Percentiles rank a stretch among this genome's conserved stretches.
These are phyloP conservation scores for Ceratorhiza oryzae-sativae DNA, from an alignment of 1,284 basidiomycete genomes.

Conservation along the genomic window DNA sequence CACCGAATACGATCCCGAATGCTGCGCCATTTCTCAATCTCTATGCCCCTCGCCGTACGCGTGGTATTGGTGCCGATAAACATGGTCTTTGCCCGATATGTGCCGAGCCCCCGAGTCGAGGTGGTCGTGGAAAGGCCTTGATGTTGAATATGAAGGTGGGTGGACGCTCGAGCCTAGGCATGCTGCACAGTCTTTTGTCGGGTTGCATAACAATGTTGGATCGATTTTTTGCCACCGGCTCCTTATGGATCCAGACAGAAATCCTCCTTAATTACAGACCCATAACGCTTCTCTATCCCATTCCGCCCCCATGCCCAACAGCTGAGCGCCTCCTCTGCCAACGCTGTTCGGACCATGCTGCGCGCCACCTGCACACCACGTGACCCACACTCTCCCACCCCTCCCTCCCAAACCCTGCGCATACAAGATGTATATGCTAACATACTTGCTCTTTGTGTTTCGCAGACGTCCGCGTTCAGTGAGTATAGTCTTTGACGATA, in stretches of 20 bases:
- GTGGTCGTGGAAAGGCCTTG: slow-evolving; percentile 66
- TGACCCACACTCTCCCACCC: not conserved
- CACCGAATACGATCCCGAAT: slow-evolving; percentile 31
- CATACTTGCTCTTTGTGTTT: not conserved
- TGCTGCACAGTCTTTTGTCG: not conserved
- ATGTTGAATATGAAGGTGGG: slow-evolving; percentile 79
- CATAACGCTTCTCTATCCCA: not conserved
- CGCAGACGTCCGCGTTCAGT: slow-evolving; percentile 41
- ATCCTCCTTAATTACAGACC: slow-evolving; percentile 37
- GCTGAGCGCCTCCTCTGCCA: not conserved
- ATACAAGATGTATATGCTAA: slow-evolving; percentile 36
- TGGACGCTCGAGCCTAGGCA: slow-evolving; percentile 53
- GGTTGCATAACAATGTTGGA: not conserved
- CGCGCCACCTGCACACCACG: slow-evolving; percentile 16
- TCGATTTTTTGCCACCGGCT: not conserved
- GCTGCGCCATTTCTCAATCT: slow-evolving; percentile 56
- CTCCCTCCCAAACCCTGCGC: slow-evolving; percentile 13
- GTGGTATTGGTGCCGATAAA: slow-evolving; percentile 71
- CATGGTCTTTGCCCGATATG: slow-evolving; percentile 81
- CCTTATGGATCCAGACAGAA: slow-evolving; percentile 69
- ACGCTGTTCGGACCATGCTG: slow-evolving; percentile 22
- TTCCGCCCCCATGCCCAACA: not conserved
- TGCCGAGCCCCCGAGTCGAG: slow-evolving; percentile 63
- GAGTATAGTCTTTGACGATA: slow-evolving; percentile 43
- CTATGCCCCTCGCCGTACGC: slow-evolving; percentile 81